phyloP scores from a whole-genome alignment of 345 rosid species.

The Mercurialis annua region DNA sequence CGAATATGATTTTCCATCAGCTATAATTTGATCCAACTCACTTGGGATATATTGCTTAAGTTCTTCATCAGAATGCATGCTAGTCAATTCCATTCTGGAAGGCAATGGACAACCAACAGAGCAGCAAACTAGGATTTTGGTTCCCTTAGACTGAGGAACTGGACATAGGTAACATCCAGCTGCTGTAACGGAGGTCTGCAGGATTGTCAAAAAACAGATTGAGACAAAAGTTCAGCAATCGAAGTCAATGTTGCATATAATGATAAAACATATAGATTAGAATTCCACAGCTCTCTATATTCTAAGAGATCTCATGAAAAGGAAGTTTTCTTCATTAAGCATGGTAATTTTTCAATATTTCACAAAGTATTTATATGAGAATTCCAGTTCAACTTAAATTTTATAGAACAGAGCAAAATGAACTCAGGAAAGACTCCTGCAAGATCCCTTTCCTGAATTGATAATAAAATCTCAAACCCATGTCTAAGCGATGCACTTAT shows the following conservation, averaged over 20 bases:
- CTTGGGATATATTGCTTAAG: constrained; percentile 18
- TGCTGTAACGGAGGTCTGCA: constrained; percentile 80
- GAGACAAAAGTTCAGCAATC: background rate
- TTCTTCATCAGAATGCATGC: constrained; percentile 24
- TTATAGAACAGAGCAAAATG: background rate
- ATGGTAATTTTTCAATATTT: background rate
- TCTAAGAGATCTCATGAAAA: background rate
- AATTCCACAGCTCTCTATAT: background rate
- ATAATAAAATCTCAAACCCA: background rate
- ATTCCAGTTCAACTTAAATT: background rate
- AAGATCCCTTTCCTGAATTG: background rate
- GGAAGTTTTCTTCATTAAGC: background rate
- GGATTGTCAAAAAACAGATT: constrained; percentile 15
- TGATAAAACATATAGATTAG: background rate
- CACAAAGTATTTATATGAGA: background rate
- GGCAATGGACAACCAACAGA: constrained; percentile 60
- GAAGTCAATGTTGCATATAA: background rate
- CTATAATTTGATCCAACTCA: constrained; percentile 43
- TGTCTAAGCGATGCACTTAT: background rate
- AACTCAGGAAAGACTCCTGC: background rate
- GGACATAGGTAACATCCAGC: constrained; percentile 96
- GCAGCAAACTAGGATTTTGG: constrained; percentile 71
- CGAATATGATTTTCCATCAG: constrained; percentile 39
- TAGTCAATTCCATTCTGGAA: constrained; percentile 43
- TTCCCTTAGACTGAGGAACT: constrained; percentile 79